phyloP scores from a whole-genome alignment of 306 rosid species.

The Styphnolobium japonicum region DNA sequence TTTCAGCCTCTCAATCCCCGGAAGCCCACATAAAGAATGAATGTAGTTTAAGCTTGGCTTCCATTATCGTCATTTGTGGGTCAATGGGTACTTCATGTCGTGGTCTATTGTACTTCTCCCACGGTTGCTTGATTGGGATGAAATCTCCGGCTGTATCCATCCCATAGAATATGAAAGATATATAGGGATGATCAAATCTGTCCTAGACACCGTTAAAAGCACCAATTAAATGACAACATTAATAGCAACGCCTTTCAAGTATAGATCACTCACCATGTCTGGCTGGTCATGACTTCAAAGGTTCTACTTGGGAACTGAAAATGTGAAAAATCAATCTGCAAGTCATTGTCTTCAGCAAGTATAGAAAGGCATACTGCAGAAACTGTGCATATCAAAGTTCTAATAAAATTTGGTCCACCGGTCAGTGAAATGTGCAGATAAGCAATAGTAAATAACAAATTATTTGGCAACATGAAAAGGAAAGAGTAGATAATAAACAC shows the following conservation, averaged over 20 bases:
- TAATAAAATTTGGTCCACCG: background rate
- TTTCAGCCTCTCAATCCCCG: background rate
- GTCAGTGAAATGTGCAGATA: background rate
- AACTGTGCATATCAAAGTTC: slow-evolving; percentile 13
- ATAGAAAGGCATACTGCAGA: background rate
- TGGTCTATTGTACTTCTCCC: slow-evolving; percentile 78
- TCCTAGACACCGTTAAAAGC: slow-evolving; percentile 44
- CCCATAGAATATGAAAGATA: slow-evolving; percentile 85
- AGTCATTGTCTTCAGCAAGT: too few species aligned
- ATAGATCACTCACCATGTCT: slow-evolving; percentile 50
- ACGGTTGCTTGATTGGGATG: slow-evolving; percentile 86
- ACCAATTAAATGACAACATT: background rate
- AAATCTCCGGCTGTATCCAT: slow-evolving; percentile 89
- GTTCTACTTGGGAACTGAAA: slow-evolving; percentile 89
- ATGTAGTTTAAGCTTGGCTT: slow-evolving; percentile 35
- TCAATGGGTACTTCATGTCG: slow-evolving; percentile 77
- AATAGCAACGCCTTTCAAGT: background rate
- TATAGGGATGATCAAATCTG: slow-evolving; percentile 82
- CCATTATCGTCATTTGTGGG: slow-evolving; percentile 52
- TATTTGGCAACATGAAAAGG: background rate
- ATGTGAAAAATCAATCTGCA: too few species aligned
- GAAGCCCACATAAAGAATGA: background rate
- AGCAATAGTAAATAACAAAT: background rate
- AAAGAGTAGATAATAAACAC: background rate
- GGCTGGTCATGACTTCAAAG: slow-evolving; percentile 59